Evolutionary conservation across 2,329 filamentous ascomycete species (phyloP).

Genomic region (Fonsecaea pedrosoi): DNA sequence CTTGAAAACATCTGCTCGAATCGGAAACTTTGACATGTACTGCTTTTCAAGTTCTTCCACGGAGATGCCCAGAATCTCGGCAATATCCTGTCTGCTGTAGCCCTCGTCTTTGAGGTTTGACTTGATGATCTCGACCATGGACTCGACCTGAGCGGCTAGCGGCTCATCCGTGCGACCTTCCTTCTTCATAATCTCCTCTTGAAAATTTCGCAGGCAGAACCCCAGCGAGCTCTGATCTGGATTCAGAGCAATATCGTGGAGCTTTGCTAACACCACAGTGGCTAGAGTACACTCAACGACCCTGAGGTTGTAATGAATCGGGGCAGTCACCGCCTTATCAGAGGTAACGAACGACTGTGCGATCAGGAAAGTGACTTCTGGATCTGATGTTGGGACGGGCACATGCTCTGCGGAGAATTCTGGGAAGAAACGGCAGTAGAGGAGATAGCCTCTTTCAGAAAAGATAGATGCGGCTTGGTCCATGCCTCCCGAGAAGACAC

Average conservation of each 20-base stretch:
- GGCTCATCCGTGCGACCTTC: conserved; percentile 56
- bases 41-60: conserved; percentile 74
- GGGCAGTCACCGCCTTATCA: conserved; percentile 92
- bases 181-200: conserved; percentile 75
- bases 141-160: conserved; percentile 71
- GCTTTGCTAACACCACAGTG: conserved; percentile 69
- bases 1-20: conserved; percentile 85
- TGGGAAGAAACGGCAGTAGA: conserved; percentile 90
- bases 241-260: conserved; percentile 69
- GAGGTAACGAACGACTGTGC: conserved; percentile 93
- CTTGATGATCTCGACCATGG: conserved; percentile 72
- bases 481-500: conserved; percentile 97
- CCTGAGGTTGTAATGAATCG: conserved; percentile 93
- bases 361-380: conserved; percentile 88
- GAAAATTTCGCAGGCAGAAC: conserved; percentile 83
- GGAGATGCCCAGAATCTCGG: conserved; percentile 70
- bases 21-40: conserved; percentile 87
- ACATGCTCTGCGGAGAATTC: conserved; percentile 77
- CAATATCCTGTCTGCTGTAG: conserved; percentile 87
- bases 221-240: conserved; percentile 82
- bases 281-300: conserved; percentile 95
- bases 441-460: conserved; percentile 80
- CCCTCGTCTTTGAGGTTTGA: conserved; percentile 78
- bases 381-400: conserved; percentile 78
- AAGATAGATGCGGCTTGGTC: conserved; percentile 97